Evolutionary conservation across 257 asterid species (phyloP).

Genomic region (Linderniella brevidens): DNA sequence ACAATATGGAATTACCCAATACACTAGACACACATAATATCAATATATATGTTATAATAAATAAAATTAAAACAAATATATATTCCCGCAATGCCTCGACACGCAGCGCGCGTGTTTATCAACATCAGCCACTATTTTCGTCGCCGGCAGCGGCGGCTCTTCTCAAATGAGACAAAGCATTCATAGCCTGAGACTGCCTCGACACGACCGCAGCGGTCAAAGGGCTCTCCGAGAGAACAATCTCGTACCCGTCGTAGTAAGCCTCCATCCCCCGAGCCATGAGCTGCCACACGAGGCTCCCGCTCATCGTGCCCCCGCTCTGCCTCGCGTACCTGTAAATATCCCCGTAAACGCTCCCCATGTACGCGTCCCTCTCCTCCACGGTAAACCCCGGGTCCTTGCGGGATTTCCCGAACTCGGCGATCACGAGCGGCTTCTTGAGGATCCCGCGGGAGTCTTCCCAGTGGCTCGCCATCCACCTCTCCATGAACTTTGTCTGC

Average conservation of each 20-base stretch:
- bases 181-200: conserved; percentile 47
- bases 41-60: no score
- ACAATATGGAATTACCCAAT: no score
- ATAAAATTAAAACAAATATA: no score
- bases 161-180: conserved; percentile 16
- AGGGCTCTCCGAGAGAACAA: conserved; percentile 29
- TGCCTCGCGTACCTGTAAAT: conserved; percentile 29
- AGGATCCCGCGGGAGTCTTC: conserved; percentile 53
- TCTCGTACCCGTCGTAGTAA: conserved; percentile 43
- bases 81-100: no score
- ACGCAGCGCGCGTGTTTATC: no score
- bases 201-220: conserved; percentile 39
- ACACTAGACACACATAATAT: no score
- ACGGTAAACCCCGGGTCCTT: conserved; percentile 43
- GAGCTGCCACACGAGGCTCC: conserved; percentile 64
- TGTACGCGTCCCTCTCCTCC: conserved; percentile 41
- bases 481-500: conserved; percentile 29
- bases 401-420: conserved; percentile 74
- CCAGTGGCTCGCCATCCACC: conserved; percentile 55
- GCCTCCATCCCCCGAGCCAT: conserved; percentile 51
- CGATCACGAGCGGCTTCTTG: conserved; percentile 48
- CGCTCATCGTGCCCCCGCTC: conserved; percentile 60
- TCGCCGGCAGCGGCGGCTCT: no score
- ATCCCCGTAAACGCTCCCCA: conserved; percentile 28
- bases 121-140: no score